Evolutionary conservation across 148 eudicot species (phyloP).

Genomic region (Cornus florida): DNA sequence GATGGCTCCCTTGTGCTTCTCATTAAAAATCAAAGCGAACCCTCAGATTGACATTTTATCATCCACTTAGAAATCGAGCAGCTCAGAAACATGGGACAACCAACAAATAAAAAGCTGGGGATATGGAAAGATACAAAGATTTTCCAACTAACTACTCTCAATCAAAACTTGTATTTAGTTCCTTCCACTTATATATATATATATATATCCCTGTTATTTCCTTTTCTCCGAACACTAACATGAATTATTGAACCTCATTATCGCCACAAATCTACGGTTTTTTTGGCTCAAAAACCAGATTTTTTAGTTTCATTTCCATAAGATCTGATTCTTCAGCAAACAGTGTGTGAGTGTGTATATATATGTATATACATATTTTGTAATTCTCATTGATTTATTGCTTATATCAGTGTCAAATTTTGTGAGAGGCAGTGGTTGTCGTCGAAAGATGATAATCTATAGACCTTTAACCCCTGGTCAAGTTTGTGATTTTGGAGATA

Average conservation of each 20-base stretch:
- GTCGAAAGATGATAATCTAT: constrained; percentile 30
- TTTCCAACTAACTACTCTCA: not conserved
- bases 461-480: constrained; percentile 48
- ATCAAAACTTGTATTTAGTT: not conserved
- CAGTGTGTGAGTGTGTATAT: not conserved
- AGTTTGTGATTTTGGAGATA: constrained; percentile 15
- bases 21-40: too few species aligned
- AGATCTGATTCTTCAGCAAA: constrained; percentile 3
- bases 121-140: not conserved
- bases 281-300: not conserved
- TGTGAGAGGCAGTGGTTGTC: not conserved
- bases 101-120: not conserved
- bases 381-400: not conserved
- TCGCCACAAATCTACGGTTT: constrained; percentile 10
- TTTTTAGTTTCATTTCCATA: not conserved
- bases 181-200: not conserved
- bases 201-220: not conserved
- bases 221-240: not conserved
- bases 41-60: not conserved
- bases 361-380: not conserved
- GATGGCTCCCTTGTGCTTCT: too few species aligned
- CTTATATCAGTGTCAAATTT: not conserved
- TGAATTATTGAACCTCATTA: not conserved
- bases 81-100: not conserved
- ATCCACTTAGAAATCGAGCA: not conserved